phyloP scores from a whole-genome alignment of 1,284 basidiomycete genomes.

The Pholiota adiposa region DNA sequence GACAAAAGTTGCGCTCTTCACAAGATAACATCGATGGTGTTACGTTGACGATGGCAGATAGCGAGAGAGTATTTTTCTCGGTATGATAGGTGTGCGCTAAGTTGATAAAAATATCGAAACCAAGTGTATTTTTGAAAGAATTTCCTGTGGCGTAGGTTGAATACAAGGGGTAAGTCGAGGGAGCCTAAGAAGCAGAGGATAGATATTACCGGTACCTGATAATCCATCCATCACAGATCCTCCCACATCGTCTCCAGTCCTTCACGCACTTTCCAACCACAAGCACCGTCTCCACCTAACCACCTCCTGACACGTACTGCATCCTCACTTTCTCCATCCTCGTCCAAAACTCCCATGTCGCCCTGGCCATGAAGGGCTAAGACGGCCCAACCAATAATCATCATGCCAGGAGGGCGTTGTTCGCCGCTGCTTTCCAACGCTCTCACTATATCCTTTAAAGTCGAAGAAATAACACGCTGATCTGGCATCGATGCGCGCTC shows the following conservation, averaged over 20 bases:
- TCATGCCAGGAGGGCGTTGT: slow-evolving; percentile 95
- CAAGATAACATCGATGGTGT: not conserved
- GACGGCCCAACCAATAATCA: slow-evolving; percentile 93
- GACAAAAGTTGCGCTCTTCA: not conserved
- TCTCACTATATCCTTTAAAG: slow-evolving; percentile 71
- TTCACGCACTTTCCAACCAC: slow-evolving; percentile 62
- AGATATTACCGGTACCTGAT: slow-evolving; percentile 15
- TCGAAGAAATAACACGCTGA: slow-evolving; percentile 85
- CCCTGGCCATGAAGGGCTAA: slow-evolving; percentile 61
- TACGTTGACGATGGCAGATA: slow-evolving; percentile 2
- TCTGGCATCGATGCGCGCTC: slow-evolving; percentile 93
- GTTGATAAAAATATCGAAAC: not conserved
- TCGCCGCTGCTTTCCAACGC: slow-evolving; percentile 81
- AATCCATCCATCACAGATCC: slow-evolving; percentile 15
- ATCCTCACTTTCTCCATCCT: slow-evolving; percentile 48
- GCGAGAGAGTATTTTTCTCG: not conserved
- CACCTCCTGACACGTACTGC: slow-evolving; percentile 56
- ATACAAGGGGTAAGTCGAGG: not conserved
- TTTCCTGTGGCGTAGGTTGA: not conserved
- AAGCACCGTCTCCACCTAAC: slow-evolving; percentile 49
- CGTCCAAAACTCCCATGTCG: slow-evolving; percentile 56
- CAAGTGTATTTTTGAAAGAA: slow-evolving; percentile 1
- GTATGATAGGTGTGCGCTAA: not conserved
- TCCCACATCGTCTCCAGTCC: slow-evolving; percentile 62
- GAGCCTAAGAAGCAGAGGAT: slow-evolving; percentile 1